These are phyloP conservation scores for Knoxia roxburghii DNA, from an alignment of 257 asterid genomes.

Conservation along the genomic window DNA sequence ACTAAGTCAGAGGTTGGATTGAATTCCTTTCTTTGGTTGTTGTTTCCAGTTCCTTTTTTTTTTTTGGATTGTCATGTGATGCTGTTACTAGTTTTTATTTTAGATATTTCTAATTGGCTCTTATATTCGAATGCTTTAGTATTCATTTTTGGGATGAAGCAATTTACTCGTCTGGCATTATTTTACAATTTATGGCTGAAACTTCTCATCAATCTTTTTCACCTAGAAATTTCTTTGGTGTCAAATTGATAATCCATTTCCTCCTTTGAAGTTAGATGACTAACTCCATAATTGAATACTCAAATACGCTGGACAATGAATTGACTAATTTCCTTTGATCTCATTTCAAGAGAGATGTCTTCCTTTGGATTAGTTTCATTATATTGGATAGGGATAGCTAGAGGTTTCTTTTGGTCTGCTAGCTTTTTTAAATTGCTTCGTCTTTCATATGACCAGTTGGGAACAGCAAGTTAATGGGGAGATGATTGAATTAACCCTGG, in stretches of 20 bases:
- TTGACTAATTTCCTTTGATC: background rate
- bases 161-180: background rate
- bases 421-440: background rate
- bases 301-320: background rate
- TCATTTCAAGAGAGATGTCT: background rate
- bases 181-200: background rate
- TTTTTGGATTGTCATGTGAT: background rate
- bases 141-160: background rate
- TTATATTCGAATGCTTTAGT: background rate
- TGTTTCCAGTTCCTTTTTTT: background rate
- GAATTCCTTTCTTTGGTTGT: conserved; percentile 18
- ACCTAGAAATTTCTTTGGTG: background rate
- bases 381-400: background rate
- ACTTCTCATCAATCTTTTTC: background rate
- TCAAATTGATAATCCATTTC: background rate
- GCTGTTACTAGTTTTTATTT: background rate
- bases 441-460: conserved; percentile 22
- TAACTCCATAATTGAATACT: background rate
- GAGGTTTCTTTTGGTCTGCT: background rate
- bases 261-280: background rate
- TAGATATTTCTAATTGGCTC: background rate
- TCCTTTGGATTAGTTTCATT: background rate
- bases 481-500: conserved; percentile 62
- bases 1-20: conserved; percentile 55
- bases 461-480: conserved; percentile 36